phyloP scores from a whole-genome alignment of 495 filamentous ascomycete genomes.

The Penicillium steckii region DNA sequence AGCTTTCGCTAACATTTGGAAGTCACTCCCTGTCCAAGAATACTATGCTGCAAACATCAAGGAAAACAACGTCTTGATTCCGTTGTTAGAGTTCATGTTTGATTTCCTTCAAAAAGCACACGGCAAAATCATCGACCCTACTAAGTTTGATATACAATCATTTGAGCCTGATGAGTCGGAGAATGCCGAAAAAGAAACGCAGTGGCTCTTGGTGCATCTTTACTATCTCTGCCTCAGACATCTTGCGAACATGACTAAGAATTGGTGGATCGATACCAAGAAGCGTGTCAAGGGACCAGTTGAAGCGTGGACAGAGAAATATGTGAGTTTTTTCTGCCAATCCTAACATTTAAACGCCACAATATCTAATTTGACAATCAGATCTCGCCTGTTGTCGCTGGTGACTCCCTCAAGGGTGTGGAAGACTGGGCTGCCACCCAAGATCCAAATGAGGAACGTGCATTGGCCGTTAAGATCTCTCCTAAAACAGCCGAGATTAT shows the following conservation, averaged over 20 bases:
- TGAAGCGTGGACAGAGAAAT: constrained; percentile 78
- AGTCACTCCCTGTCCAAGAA: constrained; percentile 74
- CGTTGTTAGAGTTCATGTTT: constrained; percentile 74
- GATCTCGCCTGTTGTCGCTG: constrained; percentile 80
- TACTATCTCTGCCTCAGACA: constrained; percentile 79
- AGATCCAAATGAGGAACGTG: constrained; percentile 61
- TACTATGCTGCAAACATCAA: constrained; percentile 78
- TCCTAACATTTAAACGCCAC: not conserved
- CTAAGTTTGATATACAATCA: constrained; percentile 62
- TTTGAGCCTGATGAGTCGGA: constrained; percentile 64
- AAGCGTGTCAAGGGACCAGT: constrained; percentile 74
- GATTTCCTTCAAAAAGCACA: constrained; percentile 75
- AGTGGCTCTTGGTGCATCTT: constrained; percentile 82
- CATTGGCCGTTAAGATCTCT: constrained; percentile 70
- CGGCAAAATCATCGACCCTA: constrained; percentile 66
- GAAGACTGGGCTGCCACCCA: constrained; percentile 63
- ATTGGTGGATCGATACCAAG: constrained; percentile 79
- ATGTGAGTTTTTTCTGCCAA: constrained; percentile 38
- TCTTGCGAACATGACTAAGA: constrained; percentile 72
- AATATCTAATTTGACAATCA: constrained; percentile 15
- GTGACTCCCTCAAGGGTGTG: constrained; percentile 68
- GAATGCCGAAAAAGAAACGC: constrained; percentile 62
- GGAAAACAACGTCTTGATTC: constrained; percentile 63
- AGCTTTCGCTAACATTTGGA: constrained; percentile 16
- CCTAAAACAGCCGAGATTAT: constrained; percentile 68